Evolutionary conservation across 2,329 filamentous ascomycete genomes (phyloP).

Genomic region (Cercospora berteroae): DNA sequence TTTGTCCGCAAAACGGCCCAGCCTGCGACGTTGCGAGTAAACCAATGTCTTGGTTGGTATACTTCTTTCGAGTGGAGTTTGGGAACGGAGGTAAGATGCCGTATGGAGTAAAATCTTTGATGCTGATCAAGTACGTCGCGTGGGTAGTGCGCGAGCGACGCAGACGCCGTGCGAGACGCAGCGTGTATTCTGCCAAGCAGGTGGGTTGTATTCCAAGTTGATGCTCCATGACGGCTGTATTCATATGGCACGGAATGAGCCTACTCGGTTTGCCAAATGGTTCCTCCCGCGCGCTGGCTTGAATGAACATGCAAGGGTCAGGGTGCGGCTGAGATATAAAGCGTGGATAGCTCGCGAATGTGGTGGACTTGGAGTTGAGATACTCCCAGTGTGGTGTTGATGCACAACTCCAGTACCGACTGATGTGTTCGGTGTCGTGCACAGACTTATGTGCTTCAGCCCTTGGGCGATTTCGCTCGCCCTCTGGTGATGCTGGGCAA

Average conservation of each 20-base stretch:
- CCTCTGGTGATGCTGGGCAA: slow-evolving; percentile 28
- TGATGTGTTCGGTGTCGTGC: neutral
- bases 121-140: neutral
- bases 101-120: neutral
- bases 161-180: neutral
- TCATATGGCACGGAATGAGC: neutral
- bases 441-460: neutral
- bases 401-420: neutral
- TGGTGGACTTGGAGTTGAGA: neutral
- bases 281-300: neutral
- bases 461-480: slow-evolving; percentile 11
- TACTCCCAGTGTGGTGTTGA: neutral
- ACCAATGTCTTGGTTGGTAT: neutral
- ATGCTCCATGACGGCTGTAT: neutral
- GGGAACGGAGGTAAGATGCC: neutral
- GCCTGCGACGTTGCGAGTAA: neutral
- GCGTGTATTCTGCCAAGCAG: neutral
- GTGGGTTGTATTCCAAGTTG: neutral
- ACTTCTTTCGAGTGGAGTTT: neutral
- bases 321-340: neutral
- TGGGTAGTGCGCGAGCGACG: neutral
- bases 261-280: neutral
- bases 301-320: neutral
- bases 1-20: neutral
- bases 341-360: neutral